Evolutionary conservation across 73 alveolate species (phyloP).

Genomic region (Paramecium biaurelia): DNA sequence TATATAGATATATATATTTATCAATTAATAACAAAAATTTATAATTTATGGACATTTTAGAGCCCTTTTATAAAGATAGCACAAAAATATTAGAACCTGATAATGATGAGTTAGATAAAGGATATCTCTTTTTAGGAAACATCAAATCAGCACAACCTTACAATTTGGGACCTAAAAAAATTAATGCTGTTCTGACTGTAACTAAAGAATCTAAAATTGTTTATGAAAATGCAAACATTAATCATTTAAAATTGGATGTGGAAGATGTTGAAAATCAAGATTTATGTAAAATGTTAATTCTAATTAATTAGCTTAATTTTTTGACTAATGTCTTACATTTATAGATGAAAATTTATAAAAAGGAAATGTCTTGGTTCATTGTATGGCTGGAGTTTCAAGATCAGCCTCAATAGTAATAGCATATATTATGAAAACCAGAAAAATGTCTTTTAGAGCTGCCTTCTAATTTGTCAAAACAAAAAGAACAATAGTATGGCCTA

Average conservation of each 20-base stretch:
- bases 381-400: constrained; percentile 95
- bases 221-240: constrained; percentile 10
- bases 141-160: constrained; percentile 26
- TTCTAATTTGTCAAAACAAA: constrained; percentile 73
- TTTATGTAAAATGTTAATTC: not conserved
- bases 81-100: not conserved
- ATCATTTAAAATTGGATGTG: constrained; percentile 30
- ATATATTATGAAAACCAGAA: constrained; percentile 80
- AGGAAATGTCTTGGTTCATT: constrained; percentile 86
- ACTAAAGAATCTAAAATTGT: constrained; percentile 15
- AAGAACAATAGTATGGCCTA: constrained; percentile 87
- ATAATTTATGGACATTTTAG: not conserved
- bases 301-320: not conserved
- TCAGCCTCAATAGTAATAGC: constrained; percentile 90
- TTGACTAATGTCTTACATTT: constrained; percentile 45
- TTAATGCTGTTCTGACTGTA: constrained; percentile 50
- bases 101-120: not conserved
- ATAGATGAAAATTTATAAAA: constrained; percentile 64
- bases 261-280: constrained; percentile 37
- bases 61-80: not conserved
- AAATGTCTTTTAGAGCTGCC: constrained; percentile 80
- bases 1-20: not conserved
- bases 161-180: not conserved
- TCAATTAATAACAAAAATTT: not conserved
- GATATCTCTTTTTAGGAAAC: constrained; percentile 41